Base-by-base conservation (phyloP, 352 stramenopile species). In the Pythium pectinolyticum region DNA sequence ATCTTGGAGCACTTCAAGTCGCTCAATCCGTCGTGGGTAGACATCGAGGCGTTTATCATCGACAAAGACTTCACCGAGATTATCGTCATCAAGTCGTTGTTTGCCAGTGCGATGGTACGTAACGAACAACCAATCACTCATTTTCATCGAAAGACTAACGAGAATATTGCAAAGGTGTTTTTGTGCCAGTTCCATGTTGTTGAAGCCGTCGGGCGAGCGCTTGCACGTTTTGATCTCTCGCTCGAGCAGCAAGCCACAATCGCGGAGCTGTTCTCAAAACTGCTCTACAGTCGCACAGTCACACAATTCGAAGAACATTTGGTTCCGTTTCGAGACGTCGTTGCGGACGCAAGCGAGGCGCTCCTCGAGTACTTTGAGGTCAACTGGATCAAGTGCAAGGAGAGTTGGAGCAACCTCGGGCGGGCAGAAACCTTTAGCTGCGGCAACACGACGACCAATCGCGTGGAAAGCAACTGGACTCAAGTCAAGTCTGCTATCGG, bases 371-470 rank as follows among this genome's bases (percentile, higher is more conserved):
- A 55, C n/a, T 55, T 55, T 19, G 27, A 55, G 4, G 19, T 11
- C 9, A 55, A 55, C 28, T 55, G 48, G 48, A 17, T 55, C 48
- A 5, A 6, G 11, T 40, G 19, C 17, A 17, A 10, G 5, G 15
- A 27, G 19, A 11, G 10, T 12, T 57, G 50, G 50, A 22, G 7
- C 31, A 57, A 57, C 24, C 10, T 57, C 30, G 50, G 50, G 24
- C 50, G 22, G 4, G 50, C 50, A n/a, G 11, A 9, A 22, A 24
- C 4, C 25, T 55, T 55, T 28, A 55, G 28, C 9, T 55, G 48
- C 32, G 50, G 50, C 30, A 46, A 47, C 50, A 27, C 50, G 22
- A 57, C 50, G n/a, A 57, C 50, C 28, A 57, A 57, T 34, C 50
- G 50, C 5, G 35, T 46, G 4, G 50, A 57, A 20, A 19, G 31